Percentiles rank a stretch among this genome's conserved stretches.
phyloP scores from a whole-genome alignment of 495 filamentous ascomycete species.

The Penicillium macrosclerotiorum region DNA sequence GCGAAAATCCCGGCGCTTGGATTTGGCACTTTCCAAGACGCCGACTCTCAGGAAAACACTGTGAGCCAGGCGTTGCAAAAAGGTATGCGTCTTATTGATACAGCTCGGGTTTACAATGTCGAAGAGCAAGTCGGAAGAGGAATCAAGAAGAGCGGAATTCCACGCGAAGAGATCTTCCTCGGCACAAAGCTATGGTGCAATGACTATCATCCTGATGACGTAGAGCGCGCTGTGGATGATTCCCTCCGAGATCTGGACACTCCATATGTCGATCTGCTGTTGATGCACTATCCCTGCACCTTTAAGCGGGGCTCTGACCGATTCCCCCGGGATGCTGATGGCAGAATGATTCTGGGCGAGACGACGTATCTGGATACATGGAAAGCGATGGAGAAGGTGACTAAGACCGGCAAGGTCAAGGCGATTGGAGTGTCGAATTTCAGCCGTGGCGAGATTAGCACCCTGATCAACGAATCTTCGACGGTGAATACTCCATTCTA shows the following conservation, averaged over 20 bases:
- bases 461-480: too few relatives aligned
- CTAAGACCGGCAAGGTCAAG: conserved; percentile 53
- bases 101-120: conserved; percentile 50
- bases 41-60: conserved; percentile 42
- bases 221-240: conserved; percentile 54
- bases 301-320: conserved; percentile 40
- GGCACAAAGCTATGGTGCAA: conserved; percentile 72
- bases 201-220: conserved; percentile 62
- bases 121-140: conserved; percentile 54
- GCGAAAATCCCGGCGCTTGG: conserved; percentile 49
- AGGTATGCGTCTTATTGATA: conserved; percentile 64
- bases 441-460: conserved; percentile 54
- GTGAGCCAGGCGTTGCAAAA: conserved; percentile 49
- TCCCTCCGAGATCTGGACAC: conserved; percentile 59
- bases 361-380: conserved; percentile 57
- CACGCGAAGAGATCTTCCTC: conserved; percentile 63
- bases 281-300: conserved; percentile 68
- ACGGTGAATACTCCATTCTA: too few relatives aligned
- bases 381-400: conserved; percentile 62
- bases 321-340: conserved; percentile 46
- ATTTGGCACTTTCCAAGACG: conserved; percentile 53
- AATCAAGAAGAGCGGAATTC: conserved; percentile 54
- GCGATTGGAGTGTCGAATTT: conserved; percentile 82
- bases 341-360: conserved; percentile 40
- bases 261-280: conserved; percentile 67